phyloP scores from a whole-genome alignment of 2,329 filamentous ascomycete species.

The Onygenales sp. region DNA sequence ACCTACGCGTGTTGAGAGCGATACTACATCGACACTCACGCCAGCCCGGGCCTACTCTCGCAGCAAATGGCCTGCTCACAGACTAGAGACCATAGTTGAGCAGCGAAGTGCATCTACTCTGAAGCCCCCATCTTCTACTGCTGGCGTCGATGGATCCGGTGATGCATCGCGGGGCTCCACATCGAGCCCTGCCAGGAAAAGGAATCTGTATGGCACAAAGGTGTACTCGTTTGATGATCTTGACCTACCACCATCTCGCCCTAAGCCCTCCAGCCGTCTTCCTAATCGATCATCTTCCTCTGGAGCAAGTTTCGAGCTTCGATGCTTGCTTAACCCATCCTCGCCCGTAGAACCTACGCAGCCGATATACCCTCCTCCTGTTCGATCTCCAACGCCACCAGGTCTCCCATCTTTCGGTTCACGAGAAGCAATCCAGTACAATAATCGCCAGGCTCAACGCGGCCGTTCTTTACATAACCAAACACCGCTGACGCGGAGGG shows the following conservation, averaged over 20 bases:
- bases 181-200: neutral
- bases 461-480: neutral
- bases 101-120: constrained; percentile 16
- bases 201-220: constrained; percentile 10
- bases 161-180: neutral
- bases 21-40: neutral
- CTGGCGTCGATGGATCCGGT: constrained; percentile 3
- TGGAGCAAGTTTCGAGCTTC: constrained; percentile 12
- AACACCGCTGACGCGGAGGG: constrained; percentile 2
- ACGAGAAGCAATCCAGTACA: constrained; percentile 26
- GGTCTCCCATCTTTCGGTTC: constrained; percentile 36
- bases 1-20: neutral
- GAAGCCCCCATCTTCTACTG: constrained; percentile 9
- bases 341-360: constrained; percentile 22
- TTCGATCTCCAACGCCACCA: constrained; percentile 31
- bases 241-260: constrained; percentile 11
- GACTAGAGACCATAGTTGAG: constrained; percentile 21
- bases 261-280: constrained; percentile 7
- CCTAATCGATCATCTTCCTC: constrained; percentile 16
- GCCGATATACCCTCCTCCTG: constrained; percentile 29
- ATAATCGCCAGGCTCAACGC: neutral
- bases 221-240: constrained; percentile 20
- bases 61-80: constrained; percentile 14
- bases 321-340: constrained; percentile 15
- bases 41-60: constrained; percentile 1